Conservation (phyloP, 1,139 yeast species). For the Kodamaea suecica region DNA sequence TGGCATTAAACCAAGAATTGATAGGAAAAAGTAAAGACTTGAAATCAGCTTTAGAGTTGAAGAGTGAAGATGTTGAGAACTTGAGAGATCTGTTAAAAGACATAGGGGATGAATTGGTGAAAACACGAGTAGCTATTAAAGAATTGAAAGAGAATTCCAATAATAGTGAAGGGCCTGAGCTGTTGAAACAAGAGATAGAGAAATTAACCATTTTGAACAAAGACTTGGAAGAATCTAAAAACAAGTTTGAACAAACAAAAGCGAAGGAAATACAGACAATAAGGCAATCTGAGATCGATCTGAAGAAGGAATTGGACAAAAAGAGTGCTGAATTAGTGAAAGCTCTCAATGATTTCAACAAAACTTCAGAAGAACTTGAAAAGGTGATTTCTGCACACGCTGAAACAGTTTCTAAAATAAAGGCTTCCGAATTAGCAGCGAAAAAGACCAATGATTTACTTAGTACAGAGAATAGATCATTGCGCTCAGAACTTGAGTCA, state of each 20-base stretch:
- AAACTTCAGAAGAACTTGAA: slow-evolving; percentile 5
- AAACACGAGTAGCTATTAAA: slow-evolving; percentile 43
- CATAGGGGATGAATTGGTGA: slow-evolving; percentile 74
- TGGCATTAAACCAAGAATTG: slow-evolving; percentile 16
- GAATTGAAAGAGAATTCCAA: slow-evolving; percentile 15
- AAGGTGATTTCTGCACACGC: slow-evolving; percentile 1
- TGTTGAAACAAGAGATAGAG: slow-evolving; percentile 5
- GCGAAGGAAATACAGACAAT: slow-evolving; percentile 3
- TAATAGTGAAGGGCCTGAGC: slow-evolving; percentile 2
- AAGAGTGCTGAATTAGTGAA: slow-evolving; percentile 9
- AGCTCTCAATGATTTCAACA: slow-evolving; percentile 7
- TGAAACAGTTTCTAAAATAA: slow-evolving; percentile 1
- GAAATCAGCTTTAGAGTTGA: slow-evolving; percentile 23
- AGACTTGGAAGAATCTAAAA: slow-evolving; percentile 4
- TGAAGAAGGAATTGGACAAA: slow-evolving; percentile 8
- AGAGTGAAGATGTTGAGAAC: slow-evolving; percentile 52
- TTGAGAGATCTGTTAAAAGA: slow-evolving; percentile 70
- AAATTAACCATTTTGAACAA: slow-evolving; percentile 7
- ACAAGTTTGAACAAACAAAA: slow-evolving; percentile 2
- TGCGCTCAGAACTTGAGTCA: slow-evolving; percentile 11
- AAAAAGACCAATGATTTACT: slow-evolving; percentile 5
- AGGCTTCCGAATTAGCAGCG: background rate
- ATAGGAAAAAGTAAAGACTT: slow-evolving; percentile 13
- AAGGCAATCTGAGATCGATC: slow-evolving; percentile 4
- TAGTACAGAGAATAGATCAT: slow-evolving; percentile 9